A percentile compares a stretch with the other conserved stretches of the same genome.
These are phyloP conservation scores for Pseudonitzschia multiseries DNA, from an alignment of 108 stramenopile species.

Conservation along the genomic window DNA sequence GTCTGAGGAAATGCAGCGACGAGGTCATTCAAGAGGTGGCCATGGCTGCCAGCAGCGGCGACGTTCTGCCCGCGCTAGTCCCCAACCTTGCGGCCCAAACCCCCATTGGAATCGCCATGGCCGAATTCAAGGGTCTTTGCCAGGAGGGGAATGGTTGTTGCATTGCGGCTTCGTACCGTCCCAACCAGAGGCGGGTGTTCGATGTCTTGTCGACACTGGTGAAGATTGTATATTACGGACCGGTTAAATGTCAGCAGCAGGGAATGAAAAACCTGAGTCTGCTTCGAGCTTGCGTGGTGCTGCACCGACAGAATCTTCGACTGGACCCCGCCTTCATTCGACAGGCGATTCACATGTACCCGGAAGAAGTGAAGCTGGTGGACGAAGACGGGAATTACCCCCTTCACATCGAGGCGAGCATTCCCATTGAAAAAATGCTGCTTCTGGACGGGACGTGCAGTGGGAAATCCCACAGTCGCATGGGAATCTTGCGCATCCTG, in stretches of 20 bases:
- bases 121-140: constrained; percentile 37
- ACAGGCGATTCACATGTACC: constrained; percentile 38
- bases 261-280: constrained; percentile 28
- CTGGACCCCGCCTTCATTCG: constrained; percentile 56
- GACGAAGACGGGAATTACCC: constrained; percentile 52
- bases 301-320: constrained; percentile 49
- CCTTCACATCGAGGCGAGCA: constrained; percentile 51
- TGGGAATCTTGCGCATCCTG: constrained; percentile 34
- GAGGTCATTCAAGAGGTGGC: constrained; percentile 47
- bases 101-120: constrained; percentile 55
- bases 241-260: constrained; percentile 13
- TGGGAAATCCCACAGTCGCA: constrained; percentile 35
- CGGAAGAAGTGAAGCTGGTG: constrained; percentile 37
- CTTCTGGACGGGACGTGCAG: constrained; percentile 34
- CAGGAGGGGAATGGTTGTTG: constrained; percentile 19
- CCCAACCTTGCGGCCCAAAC: constrained; percentile 52
- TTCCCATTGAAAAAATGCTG: constrained; percentile 55
- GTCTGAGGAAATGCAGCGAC: constrained; percentile 32
- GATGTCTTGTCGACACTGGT: constrained; percentile 38
- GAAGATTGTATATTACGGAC: constrained; percentile 46
- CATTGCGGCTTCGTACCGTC: constrained; percentile 11
- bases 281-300: constrained; percentile 43
- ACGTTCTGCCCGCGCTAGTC: constrained; percentile 27
- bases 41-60: constrained; percentile 25
- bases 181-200: constrained; percentile 31